phyloP scores from a whole-genome alignment of 1,284 basidiomycete species.

The Cryptococcus depauperatus region DNA sequence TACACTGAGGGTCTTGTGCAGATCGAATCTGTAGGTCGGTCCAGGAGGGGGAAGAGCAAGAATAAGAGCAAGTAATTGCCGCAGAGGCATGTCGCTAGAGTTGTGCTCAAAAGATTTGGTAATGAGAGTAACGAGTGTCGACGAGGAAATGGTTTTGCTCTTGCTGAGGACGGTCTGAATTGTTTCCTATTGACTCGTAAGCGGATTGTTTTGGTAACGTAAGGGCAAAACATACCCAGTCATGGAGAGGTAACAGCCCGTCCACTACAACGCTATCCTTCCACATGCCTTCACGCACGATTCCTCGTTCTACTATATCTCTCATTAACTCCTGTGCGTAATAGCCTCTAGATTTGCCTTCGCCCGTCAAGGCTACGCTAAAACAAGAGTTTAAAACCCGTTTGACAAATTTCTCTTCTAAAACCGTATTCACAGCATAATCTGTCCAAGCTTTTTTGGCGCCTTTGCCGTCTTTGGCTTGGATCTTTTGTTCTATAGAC shows the following conservation, averaged over 20 bases:
- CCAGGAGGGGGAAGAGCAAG: conserved; percentile 29
- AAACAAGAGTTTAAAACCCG: conserved; percentile 20
- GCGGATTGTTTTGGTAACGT: neutral
- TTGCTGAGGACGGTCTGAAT: conserved; percentile 18
- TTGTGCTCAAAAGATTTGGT: conserved; percentile 14
- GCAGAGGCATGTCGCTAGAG: conserved; percentile 6
- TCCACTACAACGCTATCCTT: conserved; percentile 27
- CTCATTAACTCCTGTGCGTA: conserved; percentile 29
- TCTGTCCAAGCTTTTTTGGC: conserved; percentile 14
- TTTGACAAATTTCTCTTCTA: conserved; percentile 13
- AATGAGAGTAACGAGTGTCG: conserved; percentile 26
- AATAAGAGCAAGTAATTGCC: conserved; percentile 20
- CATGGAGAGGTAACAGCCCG: conserved; percentile 30
- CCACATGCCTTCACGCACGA: conserved; percentile 35
- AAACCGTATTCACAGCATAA: conserved; percentile 3
- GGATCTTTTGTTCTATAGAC: neutral
- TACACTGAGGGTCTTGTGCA: conserved; percentile 25
- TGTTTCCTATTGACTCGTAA: conserved; percentile 15
- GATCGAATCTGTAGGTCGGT: conserved; percentile 34
- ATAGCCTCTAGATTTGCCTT: conserved; percentile 10
- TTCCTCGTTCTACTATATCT: conserved; percentile 21
- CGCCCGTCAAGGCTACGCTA: conserved; percentile 15
- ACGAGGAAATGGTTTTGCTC: conserved; percentile 28
- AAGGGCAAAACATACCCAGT: conserved; percentile 33
- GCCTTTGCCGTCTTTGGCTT: conserved; percentile 8